Conservation (phyloP, 129 eudicot genomes). For the Erigeron canadensis region DNA sequence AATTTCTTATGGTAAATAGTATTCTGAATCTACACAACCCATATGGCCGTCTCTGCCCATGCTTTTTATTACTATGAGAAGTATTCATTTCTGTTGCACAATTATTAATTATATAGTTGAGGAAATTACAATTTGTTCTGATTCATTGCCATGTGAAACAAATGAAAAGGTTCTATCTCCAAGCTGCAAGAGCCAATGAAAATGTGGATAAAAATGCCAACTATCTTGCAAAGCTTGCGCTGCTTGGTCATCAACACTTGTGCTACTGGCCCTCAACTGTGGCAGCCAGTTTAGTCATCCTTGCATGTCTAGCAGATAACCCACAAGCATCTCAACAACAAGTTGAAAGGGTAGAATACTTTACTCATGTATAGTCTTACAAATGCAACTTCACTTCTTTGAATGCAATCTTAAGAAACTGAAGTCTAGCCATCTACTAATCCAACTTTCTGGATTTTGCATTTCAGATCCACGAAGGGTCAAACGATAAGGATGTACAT, state of each 20-base stretch:
- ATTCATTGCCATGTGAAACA: slow-evolving; percentile 23
- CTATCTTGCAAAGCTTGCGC: slow-evolving; percentile 64
- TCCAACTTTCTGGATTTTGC: slow-evolving; percentile 15
- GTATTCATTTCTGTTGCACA: slow-evolving; percentile 22
- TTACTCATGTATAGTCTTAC: not conserved
- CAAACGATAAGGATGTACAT: slow-evolving; percentile 63
- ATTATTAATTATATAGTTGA: slow-evolving; percentile 5
- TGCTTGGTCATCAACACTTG: slow-evolving; percentile 70
- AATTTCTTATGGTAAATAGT: slow-evolving; percentile 76
- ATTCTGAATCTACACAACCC: not conserved
- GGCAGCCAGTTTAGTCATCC: slow-evolving; percentile 83
- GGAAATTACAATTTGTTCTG: slow-evolving; percentile 23
- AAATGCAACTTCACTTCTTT: slow-evolving; percentile 9
- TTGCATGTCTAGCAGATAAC: slow-evolving; percentile 62
- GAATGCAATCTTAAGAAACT: slow-evolving; percentile 6
- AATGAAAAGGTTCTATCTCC: slow-evolving; percentile 74
- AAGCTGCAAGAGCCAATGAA: slow-evolving; percentile 79
- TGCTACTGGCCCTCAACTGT: slow-evolving; percentile 95
- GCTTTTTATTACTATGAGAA: slow-evolving; percentile 8
- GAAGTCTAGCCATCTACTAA: slow-evolving; percentile 26
- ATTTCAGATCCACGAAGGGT: slow-evolving; percentile 56
- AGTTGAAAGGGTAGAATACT: slow-evolving; percentile 48
- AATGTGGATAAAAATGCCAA: slow-evolving; percentile 58
- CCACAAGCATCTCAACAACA: slow-evolving; percentile 59
- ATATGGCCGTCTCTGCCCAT: not conserved